Conservation (phyloP, 148 eudicot species). For the Heliamphora exappendiculata region DNA sequence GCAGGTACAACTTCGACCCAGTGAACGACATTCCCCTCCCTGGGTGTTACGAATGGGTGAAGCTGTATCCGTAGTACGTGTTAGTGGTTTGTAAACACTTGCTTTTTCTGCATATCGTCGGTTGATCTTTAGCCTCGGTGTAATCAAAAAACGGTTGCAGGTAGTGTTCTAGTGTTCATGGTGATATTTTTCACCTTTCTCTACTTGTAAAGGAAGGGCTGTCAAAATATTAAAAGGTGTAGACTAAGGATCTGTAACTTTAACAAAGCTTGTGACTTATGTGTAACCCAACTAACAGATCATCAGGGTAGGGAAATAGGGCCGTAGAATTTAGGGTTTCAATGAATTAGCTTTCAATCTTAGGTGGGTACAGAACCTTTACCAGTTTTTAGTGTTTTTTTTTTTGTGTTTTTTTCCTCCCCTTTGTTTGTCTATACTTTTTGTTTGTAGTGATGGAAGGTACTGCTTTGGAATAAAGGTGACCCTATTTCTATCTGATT, state of each 20-base stretch:
- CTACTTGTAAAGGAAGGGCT: conserved; percentile 37
- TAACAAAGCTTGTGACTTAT: conserved; percentile 28
- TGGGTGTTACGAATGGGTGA: conserved; percentile 50
- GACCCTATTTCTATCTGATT: conserved; percentile 6
- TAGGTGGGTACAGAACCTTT: conserved; percentile 16
- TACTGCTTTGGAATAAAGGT: conserved; percentile 19
- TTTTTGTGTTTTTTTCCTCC: conserved; percentile 10
- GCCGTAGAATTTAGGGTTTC: conserved; percentile 4
- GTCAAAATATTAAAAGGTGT: conserved; percentile 18
- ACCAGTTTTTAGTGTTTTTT: neutral
- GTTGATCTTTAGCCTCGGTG: neutral
- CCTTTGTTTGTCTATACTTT: conserved; percentile 22
- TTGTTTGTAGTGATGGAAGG: conserved; percentile 25
- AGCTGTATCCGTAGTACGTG: conserved; percentile 23
- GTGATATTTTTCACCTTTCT: conserved; percentile 18
- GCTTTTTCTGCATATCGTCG: conserved; percentile 2
- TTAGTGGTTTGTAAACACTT: neutral
- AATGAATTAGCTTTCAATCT: conserved; percentile 9
- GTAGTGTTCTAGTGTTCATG: conserved; percentile 20
- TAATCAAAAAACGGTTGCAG: conserved; percentile 11
- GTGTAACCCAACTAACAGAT: conserved; percentile 25
- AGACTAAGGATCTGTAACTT: conserved; percentile 34
- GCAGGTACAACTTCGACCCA: conserved; percentile 59
- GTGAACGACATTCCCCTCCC: conserved; percentile 41
- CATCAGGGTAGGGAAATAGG: conserved; percentile 15